Conservation (phyloP, 2,329 filamentous ascomycete species). For the Helicocarpus griseus region DNA sequence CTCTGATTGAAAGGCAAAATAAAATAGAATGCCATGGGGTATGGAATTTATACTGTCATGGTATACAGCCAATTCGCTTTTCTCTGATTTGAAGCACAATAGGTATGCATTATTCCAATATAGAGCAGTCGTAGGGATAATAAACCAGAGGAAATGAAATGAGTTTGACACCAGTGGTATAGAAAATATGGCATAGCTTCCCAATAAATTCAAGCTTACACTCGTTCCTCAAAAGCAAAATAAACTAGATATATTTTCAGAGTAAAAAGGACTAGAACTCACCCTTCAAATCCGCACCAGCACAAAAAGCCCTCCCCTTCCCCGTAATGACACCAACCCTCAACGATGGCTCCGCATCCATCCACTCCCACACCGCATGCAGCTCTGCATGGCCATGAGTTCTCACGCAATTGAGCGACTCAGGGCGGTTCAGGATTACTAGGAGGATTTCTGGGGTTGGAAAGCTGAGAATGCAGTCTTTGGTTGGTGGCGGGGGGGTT, state of each 20-base stretch:
- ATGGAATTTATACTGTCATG: too few species aligned
- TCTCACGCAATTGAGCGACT: conserved; percentile 37
- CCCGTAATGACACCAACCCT: conserved; percentile 34
- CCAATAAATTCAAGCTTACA: neutral
- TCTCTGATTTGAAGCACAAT: too few species aligned
- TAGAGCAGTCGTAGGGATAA: too few species aligned
- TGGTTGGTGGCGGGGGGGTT: conserved; percentile 22
- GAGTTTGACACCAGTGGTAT: too few species aligned
- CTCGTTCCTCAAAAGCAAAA: neutral
- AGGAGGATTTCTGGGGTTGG: conserved; percentile 38
- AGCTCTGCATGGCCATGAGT: conserved; percentile 33
- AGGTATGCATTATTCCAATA: too few species aligned
- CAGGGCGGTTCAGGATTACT: conserved; percentile 37
- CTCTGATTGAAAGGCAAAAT: too few species aligned
- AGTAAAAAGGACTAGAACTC: neutral
- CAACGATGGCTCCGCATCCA: conserved; percentile 33
- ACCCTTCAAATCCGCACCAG: conserved; percentile 38
- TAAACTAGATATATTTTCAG: neutral
- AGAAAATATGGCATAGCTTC: too few species aligned
- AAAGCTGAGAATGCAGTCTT: conserved; percentile 29
- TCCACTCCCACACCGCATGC: conserved; percentile 35
- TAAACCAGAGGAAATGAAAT: too few species aligned
- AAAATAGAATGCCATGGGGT: too few species aligned
- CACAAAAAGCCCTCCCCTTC: conserved; percentile 34
- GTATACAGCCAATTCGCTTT: too few species aligned